Conservation (phyloP, 805 yeast genomes). For the Cyberlindnera misumaiensis region DNA sequence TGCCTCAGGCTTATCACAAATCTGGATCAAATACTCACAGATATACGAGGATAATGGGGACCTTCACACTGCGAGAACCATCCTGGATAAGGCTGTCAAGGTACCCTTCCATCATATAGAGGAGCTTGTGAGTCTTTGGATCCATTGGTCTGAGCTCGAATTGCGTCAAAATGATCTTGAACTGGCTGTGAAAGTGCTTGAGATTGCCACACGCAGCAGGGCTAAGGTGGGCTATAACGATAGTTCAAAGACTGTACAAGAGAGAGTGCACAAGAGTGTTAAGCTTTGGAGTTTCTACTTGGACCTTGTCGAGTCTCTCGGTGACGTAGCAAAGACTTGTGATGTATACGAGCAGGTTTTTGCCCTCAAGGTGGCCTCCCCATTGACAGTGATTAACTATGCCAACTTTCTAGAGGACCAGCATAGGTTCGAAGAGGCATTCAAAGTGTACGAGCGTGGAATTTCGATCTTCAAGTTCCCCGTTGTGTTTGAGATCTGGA, state of each 20-base stretch:
- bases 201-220: slow-evolving; percentile 33
- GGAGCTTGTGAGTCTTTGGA: slow-evolving; percentile 65
- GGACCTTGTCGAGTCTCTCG: slow-evolving; percentile 57
- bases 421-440: slow-evolving; percentile 41
- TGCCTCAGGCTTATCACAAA: slow-evolving; percentile 40
- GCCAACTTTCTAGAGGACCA: slow-evolving; percentile 51
- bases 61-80: slow-evolving; percentile 49
- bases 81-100: slow-evolving; percentile 57
- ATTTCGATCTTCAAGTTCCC: slow-evolving; percentile 55
- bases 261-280: slow-evolving; percentile 50
- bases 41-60: slow-evolving; percentile 55
- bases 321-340: slow-evolving; percentile 32
- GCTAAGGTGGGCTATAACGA: slow-evolving; percentile 36
- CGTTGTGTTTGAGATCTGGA: slow-evolving; percentile 65
- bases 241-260: slow-evolving; percentile 42
- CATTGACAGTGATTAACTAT: slow-evolving; percentile 57
- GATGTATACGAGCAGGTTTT: slow-evolving; percentile 49
- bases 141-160: slow-evolving; percentile 71
- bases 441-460: slow-evolving; percentile 63
- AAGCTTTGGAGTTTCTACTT: slow-evolving; percentile 70
- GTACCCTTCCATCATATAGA: slow-evolving; percentile 59
- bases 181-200: slow-evolving; percentile 34
- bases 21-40: slow-evolving; percentile 70
- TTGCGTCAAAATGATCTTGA: slow-evolving; percentile 42
- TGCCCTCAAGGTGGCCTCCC: slow-evolving; percentile 59